A percentile compares a stretch with the other conserved stretches of the same genome.
Conservation (phyloP, 176 grass and related monocot genomes). For the Elymus sibiricus region DNA sequence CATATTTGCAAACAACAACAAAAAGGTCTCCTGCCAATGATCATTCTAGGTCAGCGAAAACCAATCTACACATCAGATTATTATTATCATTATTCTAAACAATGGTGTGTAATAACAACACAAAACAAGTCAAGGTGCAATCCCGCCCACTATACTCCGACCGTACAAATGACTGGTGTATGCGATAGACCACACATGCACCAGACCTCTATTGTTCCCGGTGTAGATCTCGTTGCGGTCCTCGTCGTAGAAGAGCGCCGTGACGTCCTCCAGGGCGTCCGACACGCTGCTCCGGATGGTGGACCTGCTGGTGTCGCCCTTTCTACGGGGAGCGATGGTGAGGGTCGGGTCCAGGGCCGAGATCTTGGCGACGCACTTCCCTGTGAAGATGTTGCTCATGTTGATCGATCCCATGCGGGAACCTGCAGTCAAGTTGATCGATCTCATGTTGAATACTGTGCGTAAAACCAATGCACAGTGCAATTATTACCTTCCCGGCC, state of each 20-base stretch:
- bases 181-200: conserved; percentile 68
- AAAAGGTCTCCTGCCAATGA: no score
- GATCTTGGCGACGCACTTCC: conserved; percentile 73
- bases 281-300: conserved; percentile 44
- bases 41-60: no score
- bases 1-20: no score
- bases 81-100: no score
- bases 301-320: conserved; percentile 39
- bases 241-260: conserved; percentile 62
- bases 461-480: neutral
- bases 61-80: no score
- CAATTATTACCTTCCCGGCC: conserved; percentile 45
- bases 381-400: conserved; percentile 76
- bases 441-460: no score
- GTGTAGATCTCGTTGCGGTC: conserved; percentile 82
- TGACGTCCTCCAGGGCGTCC: conserved; percentile 65
- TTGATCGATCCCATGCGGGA: conserved; percentile 54
- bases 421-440: no score
- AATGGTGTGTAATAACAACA: no score
- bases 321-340: conserved; percentile 40
- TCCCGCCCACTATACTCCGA: conserved; percentile 28
- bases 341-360: conserved; percentile 48
- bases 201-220: conserved; percentile 58
- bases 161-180: conserved; percentile 13
- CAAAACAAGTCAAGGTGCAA: neutral